Evolutionary conservation across 768 basidiomycete species (phyloP).

Genomic region (Psilocybe cubensis): DNA sequence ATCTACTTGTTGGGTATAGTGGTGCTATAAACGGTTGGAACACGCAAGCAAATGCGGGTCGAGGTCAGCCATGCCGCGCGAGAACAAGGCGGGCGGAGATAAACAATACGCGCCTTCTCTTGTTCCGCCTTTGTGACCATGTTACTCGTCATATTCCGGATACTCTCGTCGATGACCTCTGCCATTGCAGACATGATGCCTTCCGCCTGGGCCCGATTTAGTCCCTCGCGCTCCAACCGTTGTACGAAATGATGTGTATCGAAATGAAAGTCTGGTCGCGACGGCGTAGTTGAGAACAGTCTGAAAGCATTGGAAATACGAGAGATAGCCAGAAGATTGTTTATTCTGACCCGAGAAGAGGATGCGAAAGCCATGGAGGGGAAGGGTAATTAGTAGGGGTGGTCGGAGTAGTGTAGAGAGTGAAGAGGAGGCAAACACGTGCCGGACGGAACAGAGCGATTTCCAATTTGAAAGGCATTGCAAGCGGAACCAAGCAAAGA

Average conservation of each 20-base stretch:
- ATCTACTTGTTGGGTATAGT: conserved; percentile 95
- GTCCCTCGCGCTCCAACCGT: conserved; percentile 84
- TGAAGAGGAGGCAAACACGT: not conserved
- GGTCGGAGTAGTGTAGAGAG: not conserved
- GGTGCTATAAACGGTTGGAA: conserved; percentile 55
- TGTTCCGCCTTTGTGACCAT: conserved; percentile 97
- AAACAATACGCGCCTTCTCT: conserved; percentile 72
- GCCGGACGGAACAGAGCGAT: not conserved
- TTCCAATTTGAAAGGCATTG: conserved; percentile 6
- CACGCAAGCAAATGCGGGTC: not conserved
- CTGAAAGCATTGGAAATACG: conserved; percentile 19
- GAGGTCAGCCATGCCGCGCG: not conserved
- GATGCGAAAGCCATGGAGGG: conserved; percentile 14
- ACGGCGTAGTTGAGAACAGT: conserved; percentile 31
- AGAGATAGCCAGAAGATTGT: conserved; percentile 2
- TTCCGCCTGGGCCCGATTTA: conserved; percentile 91
- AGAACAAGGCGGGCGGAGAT: not conserved
- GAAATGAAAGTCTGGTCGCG: conserved; percentile 71
- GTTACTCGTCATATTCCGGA: conserved; percentile 93
- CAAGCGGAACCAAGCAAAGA: conserved; percentile 19
- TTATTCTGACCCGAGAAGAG: not conserved
- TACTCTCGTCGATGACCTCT: conserved; percentile 96
- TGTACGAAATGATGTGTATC: conserved; percentile 96
- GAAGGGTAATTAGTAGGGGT: not conserved
- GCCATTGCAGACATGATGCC: conserved; percentile 98